phyloP scores from a whole-genome alignment of 2,329 filamentous ascomycete species.

The Verticillium nonalfalfae region DNA sequence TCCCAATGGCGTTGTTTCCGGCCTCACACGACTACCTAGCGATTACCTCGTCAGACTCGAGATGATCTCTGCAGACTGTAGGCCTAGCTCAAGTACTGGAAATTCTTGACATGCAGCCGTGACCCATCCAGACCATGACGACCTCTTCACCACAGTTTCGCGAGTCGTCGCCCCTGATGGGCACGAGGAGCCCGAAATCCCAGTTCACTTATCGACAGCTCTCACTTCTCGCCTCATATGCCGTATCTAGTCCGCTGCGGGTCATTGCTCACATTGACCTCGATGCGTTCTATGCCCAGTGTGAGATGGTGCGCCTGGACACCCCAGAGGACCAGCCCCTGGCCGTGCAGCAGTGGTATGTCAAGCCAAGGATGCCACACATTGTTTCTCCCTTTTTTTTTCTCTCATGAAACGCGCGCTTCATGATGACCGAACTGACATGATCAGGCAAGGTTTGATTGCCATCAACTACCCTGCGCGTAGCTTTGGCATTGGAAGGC shows the following conservation, averaged over 20 bases:
- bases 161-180: slow-evolving; percentile 8
- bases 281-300: slow-evolving; percentile 97
- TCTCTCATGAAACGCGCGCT: not conserved
- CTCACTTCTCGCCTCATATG: slow-evolving; percentile 64
- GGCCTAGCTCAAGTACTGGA: too few species aligned
- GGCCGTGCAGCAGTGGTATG: slow-evolving; percentile 84
- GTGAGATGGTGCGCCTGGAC: slow-evolving; percentile 82
- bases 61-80: too few species aligned
- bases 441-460: slow-evolving; percentile 76
- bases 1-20: too few species aligned
- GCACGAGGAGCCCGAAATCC: slow-evolving; percentile 35
- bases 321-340: slow-evolving; percentile 71
- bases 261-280: slow-evolving; percentile 90
- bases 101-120: not conserved
- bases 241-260: slow-evolving; percentile 69
- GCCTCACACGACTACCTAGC: too few species aligned
- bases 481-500: slow-evolving; percentile 69
- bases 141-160: slow-evolving; percentile 10
- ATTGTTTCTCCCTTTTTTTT: not conserved
- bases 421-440: not conserved
- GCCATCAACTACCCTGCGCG: slow-evolving; percentile 94
- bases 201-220: slow-evolving; percentile 83
- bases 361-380: not conserved
- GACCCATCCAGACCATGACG: slow-evolving; percentile 2
- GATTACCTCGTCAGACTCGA: too few species aligned